These are phyloP conservation scores for Poa pratensis DNA, from an alignment of 176 grass and related monocot genomes.

Conservation along the genomic window DNA sequence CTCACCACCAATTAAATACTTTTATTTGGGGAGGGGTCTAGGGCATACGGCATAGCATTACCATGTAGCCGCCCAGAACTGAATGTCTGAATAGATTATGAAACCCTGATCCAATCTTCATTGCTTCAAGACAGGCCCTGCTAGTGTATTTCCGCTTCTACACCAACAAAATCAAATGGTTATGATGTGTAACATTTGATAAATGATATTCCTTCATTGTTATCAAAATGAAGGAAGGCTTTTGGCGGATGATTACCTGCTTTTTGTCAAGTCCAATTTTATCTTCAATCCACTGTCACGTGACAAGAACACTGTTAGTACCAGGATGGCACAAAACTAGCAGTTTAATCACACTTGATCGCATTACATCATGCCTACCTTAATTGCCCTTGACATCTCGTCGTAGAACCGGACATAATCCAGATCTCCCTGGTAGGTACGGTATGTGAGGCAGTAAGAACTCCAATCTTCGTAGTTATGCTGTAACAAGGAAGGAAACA, in stretches of 20 bases:
- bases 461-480: not conserved
- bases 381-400: conserved; percentile 14
- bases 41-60: not conserved
- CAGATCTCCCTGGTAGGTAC: conserved; percentile 14
- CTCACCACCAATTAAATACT: not conserved
- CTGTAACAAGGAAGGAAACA: not conserved
- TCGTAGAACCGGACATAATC: conserved; percentile 28
- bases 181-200: not conserved
- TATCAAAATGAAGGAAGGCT: not conserved
- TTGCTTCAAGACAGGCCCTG: conserved; percentile 9
- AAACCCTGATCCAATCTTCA: conserved; percentile 2
- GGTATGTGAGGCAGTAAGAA: not conserved
- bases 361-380: conserved; percentile 28
- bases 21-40: no score
- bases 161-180: not conserved
- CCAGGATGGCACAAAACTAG: not conserved
- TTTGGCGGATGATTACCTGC: not conserved
- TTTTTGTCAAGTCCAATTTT: not conserved
- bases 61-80: not conserved
- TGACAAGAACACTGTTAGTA: conserved; percentile 11
- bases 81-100: not conserved
- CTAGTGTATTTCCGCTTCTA: not conserved
- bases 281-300: conserved; percentile 32
- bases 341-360: not conserved
- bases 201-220: no score